A percentile compares a stretch with the other conserved stretches of the same genome.
Evolutionary conservation across 2,329 filamentous ascomycete species (phyloP).

Genomic region (Penicillium psychrosexuale): DNA sequence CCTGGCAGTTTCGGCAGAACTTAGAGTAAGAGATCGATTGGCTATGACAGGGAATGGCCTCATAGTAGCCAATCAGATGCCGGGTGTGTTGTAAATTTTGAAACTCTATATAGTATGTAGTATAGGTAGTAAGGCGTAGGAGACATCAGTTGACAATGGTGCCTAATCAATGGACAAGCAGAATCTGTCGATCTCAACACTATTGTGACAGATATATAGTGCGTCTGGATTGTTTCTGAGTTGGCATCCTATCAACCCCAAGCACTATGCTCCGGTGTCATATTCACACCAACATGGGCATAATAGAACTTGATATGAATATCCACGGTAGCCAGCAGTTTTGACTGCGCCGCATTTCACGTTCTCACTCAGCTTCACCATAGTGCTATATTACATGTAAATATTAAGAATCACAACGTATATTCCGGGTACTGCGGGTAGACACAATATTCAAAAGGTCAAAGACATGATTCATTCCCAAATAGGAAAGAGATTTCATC

Average conservation of each 20-base stretch:
- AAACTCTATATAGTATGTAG: background rate
- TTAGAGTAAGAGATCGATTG: background rate
- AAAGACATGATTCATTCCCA: background rate
- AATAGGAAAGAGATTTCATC: background rate
- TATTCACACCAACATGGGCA: background rate
- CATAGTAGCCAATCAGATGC: background rate
- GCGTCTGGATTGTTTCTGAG: background rate
- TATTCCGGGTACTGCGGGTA: background rate
- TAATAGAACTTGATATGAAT: background rate
- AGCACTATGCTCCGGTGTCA: background rate
- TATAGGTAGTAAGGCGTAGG: background rate
- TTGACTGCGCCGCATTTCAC: no score
- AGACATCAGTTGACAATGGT: background rate
- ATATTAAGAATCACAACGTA: background rate
- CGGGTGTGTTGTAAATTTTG: background rate
- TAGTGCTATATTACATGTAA: background rate
- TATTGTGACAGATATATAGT: background rate
- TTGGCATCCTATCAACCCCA: no score
- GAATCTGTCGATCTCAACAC: background rate
- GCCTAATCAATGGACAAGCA: background rate
- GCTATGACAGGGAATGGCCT: background rate
- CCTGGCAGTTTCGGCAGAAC: background rate
- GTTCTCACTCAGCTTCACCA: no score
- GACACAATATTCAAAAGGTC: no score
- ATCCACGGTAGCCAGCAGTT: no score